Evolutionary conservation across 2,329 filamentous ascomycete genomes (phyloP).

Genomic region (Stagonosporopsis cucurbitacearum): DNA sequence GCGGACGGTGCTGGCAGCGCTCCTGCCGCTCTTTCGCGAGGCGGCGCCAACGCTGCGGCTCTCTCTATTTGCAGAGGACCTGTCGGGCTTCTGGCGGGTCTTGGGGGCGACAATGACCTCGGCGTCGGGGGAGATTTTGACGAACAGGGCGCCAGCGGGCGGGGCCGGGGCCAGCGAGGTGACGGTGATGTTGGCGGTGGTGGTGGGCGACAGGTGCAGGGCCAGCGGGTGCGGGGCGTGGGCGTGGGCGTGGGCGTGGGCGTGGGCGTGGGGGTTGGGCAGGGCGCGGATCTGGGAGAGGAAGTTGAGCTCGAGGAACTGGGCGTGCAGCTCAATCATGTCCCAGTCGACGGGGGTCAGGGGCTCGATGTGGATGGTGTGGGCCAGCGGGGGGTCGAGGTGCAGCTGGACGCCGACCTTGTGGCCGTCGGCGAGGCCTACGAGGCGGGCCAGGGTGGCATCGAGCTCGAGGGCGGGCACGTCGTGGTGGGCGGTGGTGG

Average conservation of each 20-base stretch:
- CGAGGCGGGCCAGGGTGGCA: conserved; percentile 76
- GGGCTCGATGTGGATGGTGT: conserved; percentile 96
- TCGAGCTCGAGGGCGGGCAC: conserved; percentile 83
- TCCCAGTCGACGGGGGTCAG: conserved; percentile 97
- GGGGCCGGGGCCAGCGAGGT: conserved; percentile 80
- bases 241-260: conserved; percentile 80
- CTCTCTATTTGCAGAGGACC: conserved; percentile 67
- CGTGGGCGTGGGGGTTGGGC: conserved; percentile 81
- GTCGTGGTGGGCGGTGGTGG: conserved; percentile 74
- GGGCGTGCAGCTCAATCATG: conserved; percentile 96
- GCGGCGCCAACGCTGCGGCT: conserved; percentile 80
- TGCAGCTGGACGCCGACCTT: conserved; percentile 76
- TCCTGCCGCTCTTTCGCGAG: conserved; percentile 79
- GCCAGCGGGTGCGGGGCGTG: conserved; percentile 78
- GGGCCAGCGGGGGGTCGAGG: conserved; percentile 85
- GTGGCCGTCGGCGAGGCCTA: conserved; percentile 81
- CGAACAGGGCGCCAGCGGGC: conserved; percentile 74
- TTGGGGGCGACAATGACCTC: conserved; percentile 98
- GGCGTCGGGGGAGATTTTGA: conserved; percentile 90
- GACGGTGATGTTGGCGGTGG: conserved; percentile 89
- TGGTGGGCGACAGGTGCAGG: conserved; percentile 91
- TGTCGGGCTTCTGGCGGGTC: conserved; percentile 72
- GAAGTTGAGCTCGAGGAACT: conserved; percentile 92
- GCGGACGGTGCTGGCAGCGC: conserved; percentile 73
- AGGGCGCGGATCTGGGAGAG: conserved; percentile 90